phyloP scores from a whole-genome alignment of 148 eudicot species.

The Rhododendron kiyosumense region DNA sequence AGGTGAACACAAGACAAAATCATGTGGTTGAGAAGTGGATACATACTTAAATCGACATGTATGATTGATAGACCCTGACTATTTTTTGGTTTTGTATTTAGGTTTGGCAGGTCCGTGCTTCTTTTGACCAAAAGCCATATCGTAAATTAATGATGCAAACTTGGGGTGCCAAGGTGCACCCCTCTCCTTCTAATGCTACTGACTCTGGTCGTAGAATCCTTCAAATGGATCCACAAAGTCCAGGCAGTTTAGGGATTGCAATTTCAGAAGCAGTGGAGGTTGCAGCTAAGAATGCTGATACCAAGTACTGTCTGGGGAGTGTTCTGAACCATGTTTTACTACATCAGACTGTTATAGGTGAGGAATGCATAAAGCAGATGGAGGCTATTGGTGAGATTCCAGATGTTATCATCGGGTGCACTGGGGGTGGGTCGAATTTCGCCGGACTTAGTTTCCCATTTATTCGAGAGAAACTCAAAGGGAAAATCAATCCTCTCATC shows the following conservation, averaged over 20 bases:
- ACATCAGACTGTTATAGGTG: slow-evolving; percentile 94
- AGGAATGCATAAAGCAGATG: slow-evolving; percentile 94
- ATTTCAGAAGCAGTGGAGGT: slow-evolving; percentile 95
- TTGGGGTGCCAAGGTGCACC: slow-evolving; percentile 93
- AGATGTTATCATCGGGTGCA: slow-evolving; percentile 89
- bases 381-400: slow-evolving; percentile 89
- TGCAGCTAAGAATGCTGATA: slow-evolving; percentile 59
- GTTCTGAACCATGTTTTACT: slow-evolving; percentile 90
- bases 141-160: slow-evolving; percentile 97
- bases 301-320: slow-evolving; percentile 92
- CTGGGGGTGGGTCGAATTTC: slow-evolving; percentile 95
- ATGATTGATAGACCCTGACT: background rate
- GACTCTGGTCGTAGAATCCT: slow-evolving; percentile 72
- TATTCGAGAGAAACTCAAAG: slow-evolving; percentile 72
- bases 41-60: background rate
- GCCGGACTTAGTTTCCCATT: slow-evolving; percentile 89
- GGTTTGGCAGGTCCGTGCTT: slow-evolving; percentile 99
- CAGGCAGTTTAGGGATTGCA: slow-evolving; percentile 94
- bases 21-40: background rate
- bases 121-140: slow-evolving; percentile 93
- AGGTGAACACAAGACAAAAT: background rate
- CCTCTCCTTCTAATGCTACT: slow-evolving; percentile 85
- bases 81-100: slow-evolving; percentile 15
- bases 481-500: slow-evolving; percentile 78
- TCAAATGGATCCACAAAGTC: slow-evolving; percentile 61